These are phyloP conservation scores for Botrytis deweyae DNA, from an alignment of 2,329 filamentous ascomycete species.

Conservation along the genomic window DNA sequence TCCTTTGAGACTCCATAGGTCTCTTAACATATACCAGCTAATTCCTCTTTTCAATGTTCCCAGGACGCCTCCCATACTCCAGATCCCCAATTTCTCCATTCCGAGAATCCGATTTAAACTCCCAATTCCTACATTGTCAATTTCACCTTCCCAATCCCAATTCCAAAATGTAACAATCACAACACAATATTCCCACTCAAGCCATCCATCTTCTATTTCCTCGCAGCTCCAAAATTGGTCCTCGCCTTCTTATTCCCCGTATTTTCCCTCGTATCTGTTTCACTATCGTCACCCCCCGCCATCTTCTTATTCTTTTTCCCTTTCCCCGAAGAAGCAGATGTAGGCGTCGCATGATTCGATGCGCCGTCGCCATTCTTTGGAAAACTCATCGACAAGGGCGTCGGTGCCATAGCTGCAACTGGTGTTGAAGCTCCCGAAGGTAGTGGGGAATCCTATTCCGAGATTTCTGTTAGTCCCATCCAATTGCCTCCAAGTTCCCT, in stretches of 20 bases:
- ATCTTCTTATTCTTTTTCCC: conserved; percentile 54
- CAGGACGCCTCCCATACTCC: conserved; percentile 1
- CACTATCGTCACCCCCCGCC: conserved; percentile 53
- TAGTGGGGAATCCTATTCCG: conserved; percentile 36
- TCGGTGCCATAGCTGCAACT: conserved; percentile 49
- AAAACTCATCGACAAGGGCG: conserved; percentile 56
- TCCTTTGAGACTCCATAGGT: conserved; percentile 12
- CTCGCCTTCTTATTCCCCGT: conserved; percentile 35
- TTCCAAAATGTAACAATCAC: not conserved
- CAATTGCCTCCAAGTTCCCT: not conserved
- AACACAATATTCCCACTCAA: not conserved
- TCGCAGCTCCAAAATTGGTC: conserved; percentile 37
- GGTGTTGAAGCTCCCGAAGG: conserved; percentile 37
- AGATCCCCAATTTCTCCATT: not conserved
- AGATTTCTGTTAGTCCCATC: not conserved
- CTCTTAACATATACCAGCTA: not conserved
- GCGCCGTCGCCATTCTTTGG: conserved; percentile 44
- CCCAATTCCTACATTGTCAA: conserved; percentile 9
- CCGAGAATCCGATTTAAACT: conserved; percentile 3
- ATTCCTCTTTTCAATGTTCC: not conserved
- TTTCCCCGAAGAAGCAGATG: conserved; percentile 48
- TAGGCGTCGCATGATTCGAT: conserved; percentile 56
- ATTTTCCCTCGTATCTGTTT: conserved; percentile 52
- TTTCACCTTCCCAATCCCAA: not conserved
- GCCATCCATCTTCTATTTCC: conserved; percentile 30